Percentiles rank a stretch among this genome's conserved stretches.
Evolutionary conservation across 306 rosid species (phyloP).

Genomic region (Albizia julibrissin): DNA sequence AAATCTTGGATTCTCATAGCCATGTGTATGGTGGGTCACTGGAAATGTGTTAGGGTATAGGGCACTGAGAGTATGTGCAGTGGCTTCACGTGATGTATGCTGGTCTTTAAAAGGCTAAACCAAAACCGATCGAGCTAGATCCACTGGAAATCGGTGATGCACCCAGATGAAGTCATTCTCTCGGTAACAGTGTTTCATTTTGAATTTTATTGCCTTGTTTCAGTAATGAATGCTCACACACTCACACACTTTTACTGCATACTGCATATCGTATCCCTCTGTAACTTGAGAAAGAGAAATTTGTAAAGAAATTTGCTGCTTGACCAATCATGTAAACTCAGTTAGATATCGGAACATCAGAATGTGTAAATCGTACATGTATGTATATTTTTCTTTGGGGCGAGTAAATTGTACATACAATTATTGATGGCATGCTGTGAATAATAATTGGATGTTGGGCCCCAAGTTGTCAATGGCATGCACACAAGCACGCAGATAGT

Average conservation of each 20-base stretch:
- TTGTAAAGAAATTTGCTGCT: not conserved
- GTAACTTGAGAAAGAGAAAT: not conserved
- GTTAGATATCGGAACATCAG: not conserved
- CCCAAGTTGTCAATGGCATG: not conserved
- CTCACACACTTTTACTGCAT: no score
- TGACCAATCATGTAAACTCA: not conserved
- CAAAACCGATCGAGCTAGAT: not conserved
- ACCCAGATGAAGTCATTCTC: constrained; percentile 2
- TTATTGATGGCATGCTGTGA: not conserved
- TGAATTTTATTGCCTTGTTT: no score
- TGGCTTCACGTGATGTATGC: constrained; percentile 20
- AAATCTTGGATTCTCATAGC: not conserved
- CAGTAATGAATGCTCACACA: no score
- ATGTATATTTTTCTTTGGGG: not conserved
- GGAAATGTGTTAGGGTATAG: not conserved
- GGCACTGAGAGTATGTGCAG: constrained; percentile 27
- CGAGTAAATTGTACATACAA: not conserved
- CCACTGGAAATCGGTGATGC: not conserved
- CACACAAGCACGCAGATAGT: not conserved
- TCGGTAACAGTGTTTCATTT: not conserved
- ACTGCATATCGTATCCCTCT: no score
- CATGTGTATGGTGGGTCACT: constrained; percentile 27
- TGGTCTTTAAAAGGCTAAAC: not conserved
- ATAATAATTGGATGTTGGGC: not conserved
- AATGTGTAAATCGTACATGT: not conserved